Conservation (phyloP, 371 early-diverging fungal genomes). For the Mycotypha africana region DNA sequence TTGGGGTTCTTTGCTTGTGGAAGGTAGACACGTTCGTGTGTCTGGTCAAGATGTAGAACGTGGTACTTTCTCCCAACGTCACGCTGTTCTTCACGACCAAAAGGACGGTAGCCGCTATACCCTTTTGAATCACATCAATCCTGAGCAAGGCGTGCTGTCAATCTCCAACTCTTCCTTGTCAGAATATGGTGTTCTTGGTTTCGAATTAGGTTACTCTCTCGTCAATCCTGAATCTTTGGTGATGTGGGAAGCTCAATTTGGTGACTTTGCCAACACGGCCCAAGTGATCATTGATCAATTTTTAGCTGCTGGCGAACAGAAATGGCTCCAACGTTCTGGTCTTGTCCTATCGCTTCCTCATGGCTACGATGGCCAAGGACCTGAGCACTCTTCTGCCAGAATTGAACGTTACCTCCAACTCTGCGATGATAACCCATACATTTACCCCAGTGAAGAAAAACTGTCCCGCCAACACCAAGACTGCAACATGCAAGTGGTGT, state of each 20-base stretch:
- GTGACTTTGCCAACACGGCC: conserved; percentile 96
- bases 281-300: conserved; percentile 97
- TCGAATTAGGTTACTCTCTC: conserved; percentile 93
- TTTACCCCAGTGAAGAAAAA: conserved; percentile 75
- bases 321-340: conserved; percentile 95
- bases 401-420: conserved; percentile 93
- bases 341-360: conserved; percentile 90
- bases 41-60: conserved; percentile 91
- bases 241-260: conserved; percentile 99
- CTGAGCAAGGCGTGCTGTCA: conserved; percentile 80
- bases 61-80: conserved; percentile 97
- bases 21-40: conserved; percentile 18
- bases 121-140: conserved; percentile 76
- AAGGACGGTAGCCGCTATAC: conserved; percentile 62
- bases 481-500: conserved; percentile 97
- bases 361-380: conserved; percentile 97
- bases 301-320: conserved; percentile 92
- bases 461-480: conserved; percentile 90
- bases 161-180: conserved; percentile 93
- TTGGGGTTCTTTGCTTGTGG: conserved; percentile 84
- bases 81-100: conserved; percentile 95
- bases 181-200: conserved; percentile 93
- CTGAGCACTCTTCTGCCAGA: conserved; percentile 95
- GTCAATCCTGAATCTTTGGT: conserved; percentile 89
- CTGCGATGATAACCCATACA: conserved; percentile 89